Conservation (phyloP, 805 yeast species). For the Starmerella gropengiesseri region DNA sequence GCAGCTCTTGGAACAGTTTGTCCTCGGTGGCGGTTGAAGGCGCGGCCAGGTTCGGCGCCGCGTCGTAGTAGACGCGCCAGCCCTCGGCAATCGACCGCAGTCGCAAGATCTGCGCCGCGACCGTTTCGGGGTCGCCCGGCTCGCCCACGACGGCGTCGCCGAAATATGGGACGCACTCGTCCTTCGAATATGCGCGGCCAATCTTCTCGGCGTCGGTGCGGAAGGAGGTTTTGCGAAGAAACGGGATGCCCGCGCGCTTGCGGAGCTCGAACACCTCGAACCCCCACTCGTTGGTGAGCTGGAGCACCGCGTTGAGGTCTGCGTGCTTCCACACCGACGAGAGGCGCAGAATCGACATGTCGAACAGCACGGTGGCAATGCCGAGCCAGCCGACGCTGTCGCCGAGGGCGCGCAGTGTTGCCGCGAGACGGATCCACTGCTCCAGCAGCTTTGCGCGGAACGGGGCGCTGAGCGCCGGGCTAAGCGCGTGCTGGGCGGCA, state of each 20-base stretch:
- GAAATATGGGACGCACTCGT: conserved; percentile 75
- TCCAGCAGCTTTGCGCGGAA: conserved; percentile 53
- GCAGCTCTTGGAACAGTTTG: conserved; percentile 16
- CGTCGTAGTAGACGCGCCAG: conserved; percentile 64
- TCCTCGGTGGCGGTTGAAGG: conserved; percentile 31
- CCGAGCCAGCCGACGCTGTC: conserved; percentile 95
- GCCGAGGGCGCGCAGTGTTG: conserved; percentile 63
- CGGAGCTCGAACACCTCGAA: conserved; percentile 85
- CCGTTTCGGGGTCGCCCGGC: neutral
- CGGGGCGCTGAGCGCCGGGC: conserved; percentile 30
- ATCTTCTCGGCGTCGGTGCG: conserved; percentile 72
- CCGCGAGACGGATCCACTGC: conserved; percentile 80
- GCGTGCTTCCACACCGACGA: conserved; percentile 65
- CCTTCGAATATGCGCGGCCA: conserved; percentile 64
- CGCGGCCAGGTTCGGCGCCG: conserved; percentile 34
- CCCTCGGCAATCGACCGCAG: conserved; percentile 63
- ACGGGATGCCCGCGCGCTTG: conserved; percentile 49
- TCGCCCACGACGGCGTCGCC: conserved; percentile 63
- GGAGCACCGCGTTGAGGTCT: conserved; percentile 45
- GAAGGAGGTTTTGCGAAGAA: conserved; percentile 52
- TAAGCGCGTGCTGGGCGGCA: conserved; percentile 56
- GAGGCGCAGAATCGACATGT: conserved; percentile 69
- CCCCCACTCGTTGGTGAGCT: conserved; percentile 75
- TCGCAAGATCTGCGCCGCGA: conserved; percentile 36
- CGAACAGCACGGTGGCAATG: conserved; percentile 69